Conservation (phyloP, 2,329 filamentous ascomycete genomes). For the Colletotrichum endophyticum region DNA sequence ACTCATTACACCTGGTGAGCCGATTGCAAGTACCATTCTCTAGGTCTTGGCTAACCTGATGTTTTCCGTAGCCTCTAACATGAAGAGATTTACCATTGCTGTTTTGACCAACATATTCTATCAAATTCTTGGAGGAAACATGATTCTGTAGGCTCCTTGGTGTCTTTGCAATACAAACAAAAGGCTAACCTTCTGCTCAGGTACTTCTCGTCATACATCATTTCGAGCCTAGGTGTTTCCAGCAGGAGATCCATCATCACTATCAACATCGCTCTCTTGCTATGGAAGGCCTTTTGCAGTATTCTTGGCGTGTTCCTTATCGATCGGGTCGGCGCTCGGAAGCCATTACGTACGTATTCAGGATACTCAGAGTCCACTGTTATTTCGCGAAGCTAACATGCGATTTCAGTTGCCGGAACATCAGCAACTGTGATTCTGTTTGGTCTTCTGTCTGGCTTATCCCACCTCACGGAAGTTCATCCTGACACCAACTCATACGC, state of each 20-base stretch:
- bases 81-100: background rate
- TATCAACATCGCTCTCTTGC: background rate
- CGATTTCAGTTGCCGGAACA: background rate
- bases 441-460: background rate
- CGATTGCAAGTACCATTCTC: background rate
- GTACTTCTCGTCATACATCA: background rate
- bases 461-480: background rate
- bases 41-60: background rate
- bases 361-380: rapidly evolving
- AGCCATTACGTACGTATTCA: background rate
- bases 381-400: background rate
- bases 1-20: background rate
- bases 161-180: background rate
- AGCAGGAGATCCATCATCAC: background rate
- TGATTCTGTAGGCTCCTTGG: background rate
- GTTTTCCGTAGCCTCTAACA: background rate
- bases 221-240: background rate
- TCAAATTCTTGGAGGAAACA: background rate
- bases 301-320: background rate
- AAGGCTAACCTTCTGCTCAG: background rate
- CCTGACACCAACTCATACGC: background rate
- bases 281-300: background rate
- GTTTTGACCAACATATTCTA: background rate
- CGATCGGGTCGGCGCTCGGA: background rate
- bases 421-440: background rate